Percentiles rank a stretch among this genome's conserved stretches.
Conservation (phyloP, 352 stramenopile genomes). For the Globisporangium abappressorium region DNA sequence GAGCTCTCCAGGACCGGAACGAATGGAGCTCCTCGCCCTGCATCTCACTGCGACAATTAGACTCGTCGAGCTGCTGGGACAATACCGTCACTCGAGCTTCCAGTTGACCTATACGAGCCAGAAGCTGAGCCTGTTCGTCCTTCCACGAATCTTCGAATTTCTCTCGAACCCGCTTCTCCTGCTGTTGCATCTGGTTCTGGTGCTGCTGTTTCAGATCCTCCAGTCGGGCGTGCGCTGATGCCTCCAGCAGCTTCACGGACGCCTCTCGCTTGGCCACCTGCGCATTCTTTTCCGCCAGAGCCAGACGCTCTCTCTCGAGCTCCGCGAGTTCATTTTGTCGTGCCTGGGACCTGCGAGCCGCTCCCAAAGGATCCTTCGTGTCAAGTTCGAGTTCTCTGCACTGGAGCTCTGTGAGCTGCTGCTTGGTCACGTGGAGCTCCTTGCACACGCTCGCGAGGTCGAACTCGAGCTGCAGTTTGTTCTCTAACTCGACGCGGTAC, state of each 20-base stretch:
- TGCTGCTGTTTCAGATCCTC: constrained; percentile 2
- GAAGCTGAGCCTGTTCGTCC: not conserved
- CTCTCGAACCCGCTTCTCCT: not conserved
- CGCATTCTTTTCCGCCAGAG: not conserved
- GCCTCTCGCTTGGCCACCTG: constrained; percentile 8
- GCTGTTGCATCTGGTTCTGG: not conserved
- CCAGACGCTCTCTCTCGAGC: not conserved
- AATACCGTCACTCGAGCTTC: not conserved
- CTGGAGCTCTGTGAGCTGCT: constrained; percentile 12
- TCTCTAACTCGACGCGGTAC: constrained; percentile 17
- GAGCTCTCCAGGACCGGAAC: constrained; percentile 5
- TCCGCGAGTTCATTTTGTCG: not conserved
- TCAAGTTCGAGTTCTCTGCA: not conserved
- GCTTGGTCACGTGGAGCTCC: constrained; percentile 11
- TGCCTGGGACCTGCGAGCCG: not conserved
- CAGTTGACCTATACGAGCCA: not conserved
- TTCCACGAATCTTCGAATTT: constrained; percentile 5
- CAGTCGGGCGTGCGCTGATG: not conserved
- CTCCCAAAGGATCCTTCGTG: not conserved
- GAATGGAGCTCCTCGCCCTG: constrained; percentile 15
- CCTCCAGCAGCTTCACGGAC: constrained; percentile 8
- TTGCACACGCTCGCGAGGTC: constrained; percentile 16
- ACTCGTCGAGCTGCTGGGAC: not conserved
- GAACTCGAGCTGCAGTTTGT: constrained; percentile 19
- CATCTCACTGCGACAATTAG: constrained; percentile 9